Conservation (phyloP, 129 eudicot genomes). For the Scalesia atractyloides region DNA sequence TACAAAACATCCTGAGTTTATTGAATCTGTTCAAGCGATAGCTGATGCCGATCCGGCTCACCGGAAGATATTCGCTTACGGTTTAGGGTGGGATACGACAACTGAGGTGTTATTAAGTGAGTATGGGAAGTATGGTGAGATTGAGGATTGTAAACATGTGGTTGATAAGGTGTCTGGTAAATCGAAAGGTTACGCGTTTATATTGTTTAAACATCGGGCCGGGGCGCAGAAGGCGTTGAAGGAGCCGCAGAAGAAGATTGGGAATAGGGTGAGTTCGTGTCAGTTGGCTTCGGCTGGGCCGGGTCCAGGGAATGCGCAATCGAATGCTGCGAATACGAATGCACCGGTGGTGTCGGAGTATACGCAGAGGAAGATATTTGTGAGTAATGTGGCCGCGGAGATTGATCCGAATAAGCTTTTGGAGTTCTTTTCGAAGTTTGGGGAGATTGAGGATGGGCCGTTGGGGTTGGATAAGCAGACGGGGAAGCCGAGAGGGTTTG, state of each 20-base stretch:
- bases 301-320: slow-evolving; percentile 46
- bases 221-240: slow-evolving; percentile 76
- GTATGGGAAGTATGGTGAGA: slow-evolving; percentile 75
- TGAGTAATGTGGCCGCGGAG: slow-evolving; percentile 86
- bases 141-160: slow-evolving; percentile 86
- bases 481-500: slow-evolving; percentile 91
- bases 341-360: slow-evolving; percentile 62
- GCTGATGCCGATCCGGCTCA: slow-evolving; percentile 87
- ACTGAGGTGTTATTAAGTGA: slow-evolving; percentile 58
- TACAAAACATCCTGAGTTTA: slow-evolving; percentile 58
- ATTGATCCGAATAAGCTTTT: slow-evolving; percentile 61
- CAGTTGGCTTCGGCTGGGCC: slow-evolving; percentile 96
- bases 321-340: slow-evolving; percentile 13
- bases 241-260: slow-evolving; percentile 94
- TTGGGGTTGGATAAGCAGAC: slow-evolving; percentile 85
- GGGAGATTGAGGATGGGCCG: slow-evolving; percentile 98
- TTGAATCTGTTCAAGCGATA: slow-evolving; percentile 51
- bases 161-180: slow-evolving; percentile 75
- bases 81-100: slow-evolving; percentile 82
- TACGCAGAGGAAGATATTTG: slow-evolving; percentile 89
- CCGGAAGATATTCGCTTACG: slow-evolving; percentile 76
- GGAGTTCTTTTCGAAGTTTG: slow-evolving; percentile 65
- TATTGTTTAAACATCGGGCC: slow-evolving; percentile 62
- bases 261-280: slow-evolving; percentile 76
- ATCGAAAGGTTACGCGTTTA: slow-evolving; percentile 86